Conservation (phyloP, 2,329 filamentous ascomycete genomes). For the Rachicladosporium sp. region DNA sequence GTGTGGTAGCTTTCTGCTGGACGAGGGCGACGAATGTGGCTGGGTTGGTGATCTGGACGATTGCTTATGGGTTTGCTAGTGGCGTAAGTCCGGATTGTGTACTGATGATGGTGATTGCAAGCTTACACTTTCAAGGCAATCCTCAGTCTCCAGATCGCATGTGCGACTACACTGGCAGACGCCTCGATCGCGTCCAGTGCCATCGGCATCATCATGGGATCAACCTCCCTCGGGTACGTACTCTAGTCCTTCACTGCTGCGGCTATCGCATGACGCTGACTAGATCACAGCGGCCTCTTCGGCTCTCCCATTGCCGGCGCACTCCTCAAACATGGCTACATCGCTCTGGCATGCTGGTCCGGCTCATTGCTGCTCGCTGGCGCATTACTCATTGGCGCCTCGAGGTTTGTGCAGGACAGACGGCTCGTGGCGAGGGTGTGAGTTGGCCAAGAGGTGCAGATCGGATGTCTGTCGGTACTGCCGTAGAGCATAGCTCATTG, state of each 20-base stretch:
- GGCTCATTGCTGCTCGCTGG: slow-evolving; percentile 11
- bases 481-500: no score
- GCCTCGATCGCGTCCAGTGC: slow-evolving; percentile 29
- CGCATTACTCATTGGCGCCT: slow-evolving; percentile 2
- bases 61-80: slow-evolving; percentile 35
- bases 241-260: no score
- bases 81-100: slow-evolving; percentile 22
- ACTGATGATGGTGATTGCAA: background rate
- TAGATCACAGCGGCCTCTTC: slow-evolving; percentile 7
- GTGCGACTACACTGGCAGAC: slow-evolving; percentile 31
- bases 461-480: no score
- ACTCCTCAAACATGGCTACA: slow-evolving; percentile 10
- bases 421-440: slow-evolving; percentile 5
- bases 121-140: slow-evolving; percentile 27
- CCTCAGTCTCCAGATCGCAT: slow-evolving; percentile 35
- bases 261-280: background rate
- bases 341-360: slow-evolving; percentile 9
- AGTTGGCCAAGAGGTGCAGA: background rate
- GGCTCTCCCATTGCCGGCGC: slow-evolving; percentile 13
- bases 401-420: slow-evolving; percentile 3
- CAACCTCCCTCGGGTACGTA: slow-evolving; percentile 32
- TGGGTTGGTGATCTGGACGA: slow-evolving; percentile 14
- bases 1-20: slow-evolving; percentile 26
- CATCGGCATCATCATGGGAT: slow-evolving; percentile 31
- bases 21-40: slow-evolving; percentile 12